Evolutionary conservation across 2,329 filamentous ascomycete genomes (phyloP), one percentile per base, ranked within the genome.

Genomic region (Chalaropsis thielavioides): DNA sequence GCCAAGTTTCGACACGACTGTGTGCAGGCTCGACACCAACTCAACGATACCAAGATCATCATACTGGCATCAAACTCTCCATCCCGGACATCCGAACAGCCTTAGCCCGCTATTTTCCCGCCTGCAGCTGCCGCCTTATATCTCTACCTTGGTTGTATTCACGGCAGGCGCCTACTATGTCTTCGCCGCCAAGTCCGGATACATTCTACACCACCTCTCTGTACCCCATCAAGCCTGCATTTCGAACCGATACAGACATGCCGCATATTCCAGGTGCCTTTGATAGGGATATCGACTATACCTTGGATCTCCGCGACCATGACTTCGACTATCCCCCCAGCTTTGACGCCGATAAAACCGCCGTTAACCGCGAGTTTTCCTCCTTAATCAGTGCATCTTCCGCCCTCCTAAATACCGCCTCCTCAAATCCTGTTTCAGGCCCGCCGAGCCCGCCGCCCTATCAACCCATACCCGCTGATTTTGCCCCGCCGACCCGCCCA

Each of bases 401-500:
- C 54, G 71, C 73, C 24, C 71, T 75, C 64, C 74, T 76, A 46
- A 46, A 46, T 19, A 46, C 44, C 73, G 70, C 72, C 49, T 71
- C 72, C 43, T 75, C 75, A 63, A 74, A 75, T 40, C 22, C 62
- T 38, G 62, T 64, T 8, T 64, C 62, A 19, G 62, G 62, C 27
- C 62, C 62, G 11, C 51, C 62, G 4, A 64, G 62, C 22, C 62
- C 62, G 15, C 62, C 62, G 1, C 79, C 78, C 66, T 71, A 73
- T 65, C 80, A 79, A 66, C 71, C 61, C 51, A 35, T 56, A 44
- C 27, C 75, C 27, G 73, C 75, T 68, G 77, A 79, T 69, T 80
- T 81, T 70, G 71, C 78, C 24, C 79, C 78, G 43, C 79, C 79
- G 3, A 77, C 78, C 5, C 77, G 82, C 62, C 82, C 82, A 19